Evolutionary conservation across 805 yeast genomes (phyloP).

Genomic region (Ogataea dorogensis): DNA sequence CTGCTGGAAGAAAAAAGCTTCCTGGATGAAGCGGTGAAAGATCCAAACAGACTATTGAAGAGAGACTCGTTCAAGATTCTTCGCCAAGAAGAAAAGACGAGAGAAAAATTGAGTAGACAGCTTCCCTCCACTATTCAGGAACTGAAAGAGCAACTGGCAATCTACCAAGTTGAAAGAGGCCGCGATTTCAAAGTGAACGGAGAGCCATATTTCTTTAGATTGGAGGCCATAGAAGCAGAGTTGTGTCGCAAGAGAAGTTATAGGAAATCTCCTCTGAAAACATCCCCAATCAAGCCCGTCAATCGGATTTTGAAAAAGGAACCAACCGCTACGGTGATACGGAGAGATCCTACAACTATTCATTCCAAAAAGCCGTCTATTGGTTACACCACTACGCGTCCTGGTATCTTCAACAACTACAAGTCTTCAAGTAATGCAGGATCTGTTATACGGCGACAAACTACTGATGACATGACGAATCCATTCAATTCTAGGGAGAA

Average conservation of each 20-base stretch:
- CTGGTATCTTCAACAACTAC: slow-evolving; percentile 1
- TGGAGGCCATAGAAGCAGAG: slow-evolving; percentile 25
- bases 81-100: slow-evolving; percentile 72
- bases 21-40: slow-evolving; percentile 68
- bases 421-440: slow-evolving; percentile 11
- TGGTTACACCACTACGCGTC: slow-evolving; percentile 4
- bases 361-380: slow-evolving; percentile 7
- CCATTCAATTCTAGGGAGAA: slow-evolving; percentile 28
- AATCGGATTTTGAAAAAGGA: neutral
- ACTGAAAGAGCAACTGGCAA: slow-evolving; percentile 45
- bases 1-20: slow-evolving; percentile 58
- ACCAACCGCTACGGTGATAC: neutral
- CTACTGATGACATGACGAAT: slow-evolving; percentile 22
- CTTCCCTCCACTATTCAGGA: slow-evolving; percentile 62
- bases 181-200: slow-evolving; percentile 47
- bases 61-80: slow-evolving; percentile 77
- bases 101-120: slow-evolving; percentile 64
- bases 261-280: slow-evolving; percentile 19
- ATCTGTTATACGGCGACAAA: slow-evolving; percentile 24
- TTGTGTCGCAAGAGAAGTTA: slow-evolving; percentile 14
- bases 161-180: slow-evolving; percentile 45
- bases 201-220: slow-evolving; percentile 40
- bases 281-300: neutral
- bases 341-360: neutral
- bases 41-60: slow-evolving; percentile 74